phyloP scores from a whole-genome alignment of 768 basidiomycete species.

The Phaeolepiota aurea region DNA sequence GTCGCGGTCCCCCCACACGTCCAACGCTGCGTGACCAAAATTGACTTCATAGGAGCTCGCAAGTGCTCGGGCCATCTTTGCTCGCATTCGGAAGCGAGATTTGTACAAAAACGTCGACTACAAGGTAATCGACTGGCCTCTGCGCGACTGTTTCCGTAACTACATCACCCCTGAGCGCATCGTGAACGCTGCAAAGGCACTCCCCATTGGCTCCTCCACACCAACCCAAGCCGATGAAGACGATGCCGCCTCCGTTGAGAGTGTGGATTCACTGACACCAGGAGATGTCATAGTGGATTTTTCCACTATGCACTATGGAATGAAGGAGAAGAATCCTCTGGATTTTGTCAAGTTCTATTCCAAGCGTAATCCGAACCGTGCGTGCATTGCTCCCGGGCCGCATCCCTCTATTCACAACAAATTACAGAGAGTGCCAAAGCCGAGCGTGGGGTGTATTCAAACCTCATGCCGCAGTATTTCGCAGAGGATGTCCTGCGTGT shows the following conservation, averaged over 20 bases:
- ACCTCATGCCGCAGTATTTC: slow-evolving; percentile 55
- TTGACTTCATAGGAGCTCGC: slow-evolving; percentile 41
- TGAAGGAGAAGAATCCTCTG: slow-evolving; percentile 62
- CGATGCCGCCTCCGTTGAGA: slow-evolving; percentile 10
- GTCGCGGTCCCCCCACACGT: slow-evolving; percentile 11
- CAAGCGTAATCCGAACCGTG: slow-evolving; percentile 53
- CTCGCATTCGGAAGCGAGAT: slow-evolving; percentile 52
- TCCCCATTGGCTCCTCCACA: slow-evolving; percentile 9
- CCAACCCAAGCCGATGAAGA: slow-evolving; percentile 5
- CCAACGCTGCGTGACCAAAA: slow-evolving; percentile 2
- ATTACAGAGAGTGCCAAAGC: slow-evolving; percentile 35
- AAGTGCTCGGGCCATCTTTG: slow-evolving; percentile 49
- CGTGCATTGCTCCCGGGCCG: slow-evolving; percentile 8
- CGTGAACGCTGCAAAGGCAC: slow-evolving; percentile 28
- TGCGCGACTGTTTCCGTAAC: slow-evolving; percentile 22
- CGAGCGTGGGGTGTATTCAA: slow-evolving; percentile 50
- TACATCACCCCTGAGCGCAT: slow-evolving; percentile 34
- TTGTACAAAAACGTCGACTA: slow-evolving; percentile 67
- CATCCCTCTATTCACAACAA: neutral
- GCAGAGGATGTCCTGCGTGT: slow-evolving; percentile 64
- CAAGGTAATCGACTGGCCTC: slow-evolving; percentile 38
- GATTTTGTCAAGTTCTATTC: slow-evolving; percentile 67
- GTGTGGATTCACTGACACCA: slow-evolving; percentile 24
- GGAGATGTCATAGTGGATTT: slow-evolving; percentile 59
- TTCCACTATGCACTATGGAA: slow-evolving; percentile 68